Conservation (phyloP, 805 yeast genomes). For the Vanderwaltozyma tropicalis region DNA sequence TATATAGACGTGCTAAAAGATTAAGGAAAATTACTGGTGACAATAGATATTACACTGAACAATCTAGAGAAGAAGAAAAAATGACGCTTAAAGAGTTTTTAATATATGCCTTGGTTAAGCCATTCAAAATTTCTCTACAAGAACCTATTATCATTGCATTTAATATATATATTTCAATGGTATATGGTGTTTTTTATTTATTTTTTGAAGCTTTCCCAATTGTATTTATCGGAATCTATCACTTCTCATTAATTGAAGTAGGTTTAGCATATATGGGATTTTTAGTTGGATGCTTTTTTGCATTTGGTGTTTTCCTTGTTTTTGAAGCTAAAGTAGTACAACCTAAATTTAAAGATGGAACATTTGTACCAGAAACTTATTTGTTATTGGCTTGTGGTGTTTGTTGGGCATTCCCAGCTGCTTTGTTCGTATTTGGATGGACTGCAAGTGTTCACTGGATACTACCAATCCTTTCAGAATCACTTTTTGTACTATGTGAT, state of each 20-base stretch:
- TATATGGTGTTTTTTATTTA: slow-evolving; percentile 43
- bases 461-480: slow-evolving; percentile 36
- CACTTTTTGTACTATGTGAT: slow-evolving; percentile 31
- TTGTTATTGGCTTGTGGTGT: slow-evolving; percentile 35
- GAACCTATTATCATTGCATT: slow-evolving; percentile 50
- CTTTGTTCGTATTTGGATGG: slow-evolving; percentile 44
- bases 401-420: slow-evolving; percentile 32
- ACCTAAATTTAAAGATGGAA: slow-evolving; percentile 19
- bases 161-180: slow-evolving; percentile 40
- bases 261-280: slow-evolving; percentile 35
- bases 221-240: slow-evolving; percentile 35
- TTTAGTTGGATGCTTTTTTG: slow-evolving; percentile 36
- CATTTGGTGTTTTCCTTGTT: slow-evolving; percentile 25
- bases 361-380: slow-evolving; percentile 34
- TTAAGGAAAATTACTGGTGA: slow-evolving; percentile 42
- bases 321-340: slow-evolving; percentile 21
- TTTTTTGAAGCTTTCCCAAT: slow-evolving; percentile 58
- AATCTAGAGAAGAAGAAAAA: slow-evolving; percentile 28
- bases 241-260: slow-evolving; percentile 37
- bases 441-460: slow-evolving; percentile 42
- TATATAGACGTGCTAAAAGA: slow-evolving; percentile 36
- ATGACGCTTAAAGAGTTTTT: slow-evolving; percentile 14
- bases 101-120: slow-evolving; percentile 36
- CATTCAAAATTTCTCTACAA: slow-evolving; percentile 36
- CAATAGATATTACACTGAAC: slow-evolving; percentile 32